A percentile compares a stretch with the other conserved stretches of the same genome.
phyloP scores from a whole-genome alignment of 495 filamentous ascomycete genomes.

The Aspergillus taichungensis region DNA sequence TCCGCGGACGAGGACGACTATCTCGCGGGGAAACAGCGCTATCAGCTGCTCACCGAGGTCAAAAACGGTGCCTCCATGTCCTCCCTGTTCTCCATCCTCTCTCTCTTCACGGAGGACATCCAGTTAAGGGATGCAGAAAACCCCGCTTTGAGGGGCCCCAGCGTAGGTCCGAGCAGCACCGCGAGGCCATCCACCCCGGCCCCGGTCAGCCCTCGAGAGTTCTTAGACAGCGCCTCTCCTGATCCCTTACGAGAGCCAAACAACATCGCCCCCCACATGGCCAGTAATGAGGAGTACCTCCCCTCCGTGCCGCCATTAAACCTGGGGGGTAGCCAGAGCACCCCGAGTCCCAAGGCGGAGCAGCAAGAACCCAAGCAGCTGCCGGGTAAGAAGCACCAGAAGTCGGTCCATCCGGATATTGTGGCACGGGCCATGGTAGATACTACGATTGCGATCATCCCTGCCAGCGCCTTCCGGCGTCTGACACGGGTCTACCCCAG shows the following conservation, averaged over 20 bases:
- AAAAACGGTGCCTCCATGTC: constrained; percentile 99
- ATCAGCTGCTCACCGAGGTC: constrained; percentile 92
- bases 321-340: constrained; percentile 44
- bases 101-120: constrained; percentile 91
- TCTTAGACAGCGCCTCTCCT: constrained; percentile 30
- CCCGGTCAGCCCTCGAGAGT: constrained; percentile 34
- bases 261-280: constrained; percentile 9
- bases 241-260: constrained; percentile 10
- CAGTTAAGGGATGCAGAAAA: constrained; percentile 55
- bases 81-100: constrained; percentile 92
- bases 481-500: constrained; percentile 93
- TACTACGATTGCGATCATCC: constrained; percentile 96
- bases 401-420: constrained; percentile 92
- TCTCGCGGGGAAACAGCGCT: constrained; percentile 56
- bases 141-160: constrained; percentile 34
- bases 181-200: constrained; percentile 35
- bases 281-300: constrained; percentile 21
- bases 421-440: constrained; percentile 94
- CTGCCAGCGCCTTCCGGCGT: constrained; percentile 87
- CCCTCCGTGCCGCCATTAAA: constrained; percentile 65
- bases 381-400: constrained; percentile 40
- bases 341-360: constrained; percentile 10
- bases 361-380: constrained; percentile 8
- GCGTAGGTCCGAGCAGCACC: constrained; percentile 18
- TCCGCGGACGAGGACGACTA: constrained; percentile 61